phyloP scores from a whole-genome alignment of 495 filamentous ascomycete genomes.

The Neurospora pannonica region DNA sequence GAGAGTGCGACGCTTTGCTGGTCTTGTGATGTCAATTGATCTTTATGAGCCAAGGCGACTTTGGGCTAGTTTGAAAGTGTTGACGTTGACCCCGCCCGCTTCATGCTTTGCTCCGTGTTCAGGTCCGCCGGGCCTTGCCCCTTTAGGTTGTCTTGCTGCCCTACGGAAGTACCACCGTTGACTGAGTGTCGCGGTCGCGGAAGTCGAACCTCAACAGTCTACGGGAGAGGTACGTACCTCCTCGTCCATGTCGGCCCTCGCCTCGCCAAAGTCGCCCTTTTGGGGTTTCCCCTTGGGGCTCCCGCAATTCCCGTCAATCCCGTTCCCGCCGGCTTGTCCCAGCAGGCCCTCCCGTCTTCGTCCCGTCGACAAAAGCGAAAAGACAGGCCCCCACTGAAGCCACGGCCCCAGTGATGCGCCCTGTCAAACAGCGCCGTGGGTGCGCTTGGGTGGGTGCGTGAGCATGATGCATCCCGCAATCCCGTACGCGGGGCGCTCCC shows the following conservation, averaged over 20 bases:
- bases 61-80: neutral
- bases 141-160: neutral
- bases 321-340: neutral
- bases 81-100: neutral
- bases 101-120: neutral
- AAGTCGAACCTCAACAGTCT: neutral
- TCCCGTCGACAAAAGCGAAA: neutral
- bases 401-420: neutral
- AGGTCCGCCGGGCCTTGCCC: neutral
- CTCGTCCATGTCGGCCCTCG: neutral
- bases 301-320: neutral
- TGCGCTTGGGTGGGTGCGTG: neutral
- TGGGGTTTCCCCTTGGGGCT: neutral
- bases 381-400: neutral
- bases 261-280: neutral
- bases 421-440: neutral
- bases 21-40: conserved; percentile 1
- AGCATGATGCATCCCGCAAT: neutral
- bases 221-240: neutral
- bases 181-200: neutral
- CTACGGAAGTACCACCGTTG: neutral
- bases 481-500: neutral
- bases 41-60: neutral
- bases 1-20: neutral
- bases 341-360: neutral